These are phyloP conservation scores for Pulveroboletus ravenelii DNA, from an alignment of 768 basidiomycete genomes.

Conservation along the genomic window DNA sequence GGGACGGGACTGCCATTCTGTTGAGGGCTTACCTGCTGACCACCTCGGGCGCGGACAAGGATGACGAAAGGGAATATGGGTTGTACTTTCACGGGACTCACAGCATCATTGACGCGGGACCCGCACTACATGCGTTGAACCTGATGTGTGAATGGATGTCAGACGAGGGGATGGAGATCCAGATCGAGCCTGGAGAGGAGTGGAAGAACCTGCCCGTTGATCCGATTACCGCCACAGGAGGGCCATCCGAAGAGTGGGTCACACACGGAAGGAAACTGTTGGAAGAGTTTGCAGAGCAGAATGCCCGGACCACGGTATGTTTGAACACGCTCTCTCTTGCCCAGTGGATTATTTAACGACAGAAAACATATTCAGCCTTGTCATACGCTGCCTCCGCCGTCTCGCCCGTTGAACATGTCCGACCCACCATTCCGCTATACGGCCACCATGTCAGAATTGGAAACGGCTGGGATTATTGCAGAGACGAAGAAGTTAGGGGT, in stretches of 20 bases:
- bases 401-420: constrained; percentile 5
- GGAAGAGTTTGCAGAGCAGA: constrained; percentile 7
- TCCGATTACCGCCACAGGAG: constrained; percentile 23
- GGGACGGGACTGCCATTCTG: too few relatives aligned
- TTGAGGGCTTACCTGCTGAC: too few relatives aligned
- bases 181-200: constrained; percentile 12
- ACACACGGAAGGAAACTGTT: constrained; percentile 12
- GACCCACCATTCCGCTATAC: constrained; percentile 5
- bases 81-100: constrained; percentile 24
- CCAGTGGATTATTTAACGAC: not conserved
- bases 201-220: constrained; percentile 26
- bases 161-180: constrained; percentile 8
- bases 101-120: constrained; percentile 20
- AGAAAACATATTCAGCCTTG: not conserved
- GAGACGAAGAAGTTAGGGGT: constrained; percentile 9
- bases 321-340: too few relatives aligned
- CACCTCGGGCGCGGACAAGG: not conserved
- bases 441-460: not conserved
- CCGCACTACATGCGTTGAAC: constrained; percentile 19
- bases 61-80: constrained; percentile 8
- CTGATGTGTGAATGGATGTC: not conserved
- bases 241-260: constrained; percentile 16
- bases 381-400: constrained; percentile 8
- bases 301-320: constrained; percentile 4
- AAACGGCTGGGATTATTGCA: constrained; percentile 10